These are phyloP conservation scores for Neospermospora avenae DNA, from an alignment of 2,329 filamentous ascomycete species.

Conservation along the genomic window DNA sequence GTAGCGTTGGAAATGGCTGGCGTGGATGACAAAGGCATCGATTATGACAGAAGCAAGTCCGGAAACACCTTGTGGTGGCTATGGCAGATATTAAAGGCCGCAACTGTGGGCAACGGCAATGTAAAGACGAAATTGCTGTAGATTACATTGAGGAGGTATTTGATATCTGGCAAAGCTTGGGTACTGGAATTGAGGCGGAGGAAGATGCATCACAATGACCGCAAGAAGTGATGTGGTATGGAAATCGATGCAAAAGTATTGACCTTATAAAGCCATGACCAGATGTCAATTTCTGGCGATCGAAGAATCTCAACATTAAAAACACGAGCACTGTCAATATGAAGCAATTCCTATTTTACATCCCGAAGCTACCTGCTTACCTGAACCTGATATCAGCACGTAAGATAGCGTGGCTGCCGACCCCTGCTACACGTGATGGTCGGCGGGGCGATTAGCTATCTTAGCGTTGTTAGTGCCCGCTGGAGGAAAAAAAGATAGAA, in stretches of 20 bases:
- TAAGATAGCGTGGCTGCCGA: not conserved
- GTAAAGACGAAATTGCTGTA: slow-evolving; percentile 16
- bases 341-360: not conserved
- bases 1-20: slow-evolving; percentile 44
- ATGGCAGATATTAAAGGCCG: slow-evolving; percentile 41
- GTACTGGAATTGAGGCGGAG: no score
- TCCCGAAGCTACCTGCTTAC: no score
- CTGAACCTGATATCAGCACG: no score
- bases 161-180: no score
- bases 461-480: slow-evolving; percentile 20
- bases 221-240: no score
- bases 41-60: slow-evolving; percentile 40
- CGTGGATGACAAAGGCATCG: slow-evolving; percentile 46
- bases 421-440: not conserved
- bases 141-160: not conserved
- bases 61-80: slow-evolving; percentile 36
- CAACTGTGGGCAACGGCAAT: slow-evolving; percentile 28
- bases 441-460: slow-evolving; percentile 24
- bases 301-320: no score
- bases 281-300: no score
- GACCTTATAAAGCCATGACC: no score
- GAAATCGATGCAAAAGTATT: no score
- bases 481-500: slow-evolving; percentile 29
- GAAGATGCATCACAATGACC: no score
- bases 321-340: no score